Conservation (phyloP, 345 rosid genomes). For the Kernera saxatilis region DNA sequence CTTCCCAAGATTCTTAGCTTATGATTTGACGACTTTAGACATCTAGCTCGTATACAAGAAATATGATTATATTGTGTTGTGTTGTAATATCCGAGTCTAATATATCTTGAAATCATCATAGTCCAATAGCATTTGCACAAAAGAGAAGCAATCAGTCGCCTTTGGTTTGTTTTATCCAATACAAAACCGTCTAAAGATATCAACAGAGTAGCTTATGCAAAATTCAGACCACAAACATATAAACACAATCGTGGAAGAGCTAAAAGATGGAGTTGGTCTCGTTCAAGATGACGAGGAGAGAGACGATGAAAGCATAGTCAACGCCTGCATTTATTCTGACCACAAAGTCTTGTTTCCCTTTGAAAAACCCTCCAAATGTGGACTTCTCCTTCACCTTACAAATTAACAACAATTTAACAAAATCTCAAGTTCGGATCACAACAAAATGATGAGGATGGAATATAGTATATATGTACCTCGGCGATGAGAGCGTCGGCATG, state of each 20-base stretch:
- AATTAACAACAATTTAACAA: neutral
- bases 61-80: constrained; percentile 7
- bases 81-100: neutral
- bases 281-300: constrained; percentile 23
- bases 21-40: constrained; percentile 12
- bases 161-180: neutral
- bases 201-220: neutral
- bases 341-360: constrained; percentile 19
- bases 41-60: constrained; percentile 11
- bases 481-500: constrained; percentile 6
- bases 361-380: constrained; percentile 11
- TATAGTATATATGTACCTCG: constrained; percentile 9
- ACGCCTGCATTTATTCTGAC: constrained; percentile 15
- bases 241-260: neutral
- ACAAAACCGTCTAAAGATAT: neutral
- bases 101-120: neutral
- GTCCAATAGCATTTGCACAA: neutral
- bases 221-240: neutral
- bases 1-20: constrained; percentile 6
- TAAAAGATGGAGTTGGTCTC: constrained; percentile 22
- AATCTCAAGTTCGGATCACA: too few relatives aligned
- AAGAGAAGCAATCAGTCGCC: neutral
- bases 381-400: constrained; percentile 21
- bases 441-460: too few relatives aligned
- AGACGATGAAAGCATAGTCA: constrained; percentile 21